Base-by-base conservation (phyloP, 441 rosid species). In the Adansonia rubrostipa region DNA sequence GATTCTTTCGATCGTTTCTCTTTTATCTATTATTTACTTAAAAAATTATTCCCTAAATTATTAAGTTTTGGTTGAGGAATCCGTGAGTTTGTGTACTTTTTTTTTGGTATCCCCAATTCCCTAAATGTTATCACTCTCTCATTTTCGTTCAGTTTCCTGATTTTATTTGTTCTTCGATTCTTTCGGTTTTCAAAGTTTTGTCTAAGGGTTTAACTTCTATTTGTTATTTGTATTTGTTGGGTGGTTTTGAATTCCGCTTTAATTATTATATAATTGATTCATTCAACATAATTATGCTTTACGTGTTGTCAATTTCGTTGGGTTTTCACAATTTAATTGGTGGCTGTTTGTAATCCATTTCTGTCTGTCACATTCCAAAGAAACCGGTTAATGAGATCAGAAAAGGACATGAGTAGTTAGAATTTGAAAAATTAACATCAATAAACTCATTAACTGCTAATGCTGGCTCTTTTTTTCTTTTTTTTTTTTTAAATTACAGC, bases 1-100 rank as follows among this genome's bases (percentile, higher is more conserved):
- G 24, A 40, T 60, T 74, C 77, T 45, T 73, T 77, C 58, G 22
- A 47, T 75, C 57, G 5, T 67, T 76, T 67, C 22, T 15, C 0
- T 48, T 9, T 7, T 2, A n/a, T 57, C 10, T 53, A 8, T 28
- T 58, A 5, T 65, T 13, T 28, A 1, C 53, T 74, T 42, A 0
- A 5, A 15, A 28, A 62, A 28, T 10, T 42, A 44, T 63, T 54
- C 42, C 44, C 4, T 33, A 9, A 51, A 50, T 11, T 17, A 19
- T 40, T 6, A 2, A 6, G 1, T 76, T 42, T 51, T 2, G 19
- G 19, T 40, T 44, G 67, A n/a, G 15, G 54, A 20, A 22, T 44
- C 24, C 33, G 14, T 44, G 74, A 10, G 14, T 19, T 54, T 44
- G 8, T 36, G 9, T 24, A 33, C 11, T 22, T 0, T 28, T 60